Percentiles rank a stretch among this genome's conserved stretches.
These are phyloP conservation scores for Trametes cubensis DNA, from an alignment of 768 basidiomycete genomes.

Conservation along the genomic window DNA sequence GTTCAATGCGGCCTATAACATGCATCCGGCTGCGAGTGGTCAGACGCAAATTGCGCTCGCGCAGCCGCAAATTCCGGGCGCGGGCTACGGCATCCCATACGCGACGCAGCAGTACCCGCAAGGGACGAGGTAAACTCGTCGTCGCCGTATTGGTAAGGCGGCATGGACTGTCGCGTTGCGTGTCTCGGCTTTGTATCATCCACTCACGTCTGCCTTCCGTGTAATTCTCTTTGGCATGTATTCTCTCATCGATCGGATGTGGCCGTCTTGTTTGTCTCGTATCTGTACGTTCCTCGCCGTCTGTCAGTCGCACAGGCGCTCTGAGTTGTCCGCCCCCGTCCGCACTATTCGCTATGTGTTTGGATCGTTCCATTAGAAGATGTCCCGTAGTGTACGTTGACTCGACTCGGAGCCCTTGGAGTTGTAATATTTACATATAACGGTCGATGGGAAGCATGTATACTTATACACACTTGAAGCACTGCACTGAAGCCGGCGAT, in stretches of 20 bases:
- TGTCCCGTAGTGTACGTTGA: conserved; percentile 9
- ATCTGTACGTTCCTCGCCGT: not conserved
- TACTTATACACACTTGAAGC: not conserved
- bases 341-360: conserved; percentile 1
- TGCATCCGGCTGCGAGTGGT: not conserved
- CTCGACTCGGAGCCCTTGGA: conserved; percentile 5
- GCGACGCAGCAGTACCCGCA: conserved; percentile 14
- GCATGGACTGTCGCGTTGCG: not conserved
- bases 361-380: conserved; percentile 1
- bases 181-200: not conserved
- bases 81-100: conserved; percentile 21
- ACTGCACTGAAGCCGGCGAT: no score
- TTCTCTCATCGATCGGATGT: conserved; percentile 15
- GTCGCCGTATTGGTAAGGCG: not conserved
- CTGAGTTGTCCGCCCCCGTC: not conserved
- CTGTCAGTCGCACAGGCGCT: no score
- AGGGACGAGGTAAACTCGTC: not conserved
- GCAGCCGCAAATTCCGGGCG: conserved; percentile 22
- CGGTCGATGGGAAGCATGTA: conserved; percentile 16
- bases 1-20: conserved; percentile 27
- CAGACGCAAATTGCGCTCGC: conserved; percentile 18
- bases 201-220: not conserved
- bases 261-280: not conserved
- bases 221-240: not conserved
- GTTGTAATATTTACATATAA: conserved; percentile 17